Conservation (phyloP, 495 filamentous ascomycete genomes). For the Endocarpon pusillum region DNA sequence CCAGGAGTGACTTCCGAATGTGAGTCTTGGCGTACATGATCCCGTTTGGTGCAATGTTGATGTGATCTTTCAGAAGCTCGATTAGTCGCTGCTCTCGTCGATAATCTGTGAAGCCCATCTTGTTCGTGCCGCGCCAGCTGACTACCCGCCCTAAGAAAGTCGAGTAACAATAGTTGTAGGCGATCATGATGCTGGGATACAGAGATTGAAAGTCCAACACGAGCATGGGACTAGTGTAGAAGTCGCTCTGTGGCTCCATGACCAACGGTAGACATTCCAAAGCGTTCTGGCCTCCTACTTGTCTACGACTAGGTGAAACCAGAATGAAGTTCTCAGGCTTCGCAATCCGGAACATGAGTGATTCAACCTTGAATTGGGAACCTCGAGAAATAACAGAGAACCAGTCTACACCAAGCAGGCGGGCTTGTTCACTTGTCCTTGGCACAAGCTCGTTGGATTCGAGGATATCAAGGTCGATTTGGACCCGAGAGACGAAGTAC, state of each 20-base stretch:
- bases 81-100: slow-evolving; percentile 55
- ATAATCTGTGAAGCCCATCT: slow-evolving; percentile 87
- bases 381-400: slow-evolving; percentile 86
- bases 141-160: slow-evolving; percentile 79
- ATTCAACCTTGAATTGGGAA: slow-evolving; percentile 96
- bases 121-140: slow-evolving; percentile 76
- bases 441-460: slow-evolving; percentile 79
- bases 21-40: slow-evolving; percentile 84
- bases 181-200: slow-evolving; percentile 97
- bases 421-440: slow-evolving; percentile 85
- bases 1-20: slow-evolving; percentile 76
- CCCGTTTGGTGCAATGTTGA: slow-evolving; percentile 91
- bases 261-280: slow-evolving; percentile 89
- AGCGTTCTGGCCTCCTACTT: slow-evolving; percentile 87
- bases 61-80: slow-evolving; percentile 62
- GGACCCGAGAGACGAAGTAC: slow-evolving; percentile 61
- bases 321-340: slow-evolving; percentile 92
- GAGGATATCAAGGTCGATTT: slow-evolving; percentile 76
- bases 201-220: slow-evolving; percentile 94
- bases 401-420: slow-evolving; percentile 87
- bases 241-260: slow-evolving; percentile 93
- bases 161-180: slow-evolving; percentile 98
- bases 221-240: slow-evolving; percentile 76
- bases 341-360: slow-evolving; percentile 94
- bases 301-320: slow-evolving; percentile 74